Conservation (phyloP, 306 rosid genomes). For the Acacia melanoxylon region DNA sequence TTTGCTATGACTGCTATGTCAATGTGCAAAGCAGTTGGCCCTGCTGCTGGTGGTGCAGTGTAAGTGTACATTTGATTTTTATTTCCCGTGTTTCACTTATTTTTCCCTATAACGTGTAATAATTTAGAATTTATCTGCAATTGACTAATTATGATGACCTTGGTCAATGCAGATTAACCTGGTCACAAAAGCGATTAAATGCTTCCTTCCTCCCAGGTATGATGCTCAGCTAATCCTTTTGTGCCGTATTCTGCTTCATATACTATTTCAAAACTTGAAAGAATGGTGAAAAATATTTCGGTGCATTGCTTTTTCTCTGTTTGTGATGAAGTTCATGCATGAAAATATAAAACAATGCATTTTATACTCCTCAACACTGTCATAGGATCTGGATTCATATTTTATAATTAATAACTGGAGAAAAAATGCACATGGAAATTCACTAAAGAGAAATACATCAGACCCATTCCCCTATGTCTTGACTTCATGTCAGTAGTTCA, state of each 20-base stretch:
- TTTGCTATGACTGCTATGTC: constrained; percentile 81
- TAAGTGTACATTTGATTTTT: constrained; percentile 37
- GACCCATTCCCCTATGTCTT: neutral
- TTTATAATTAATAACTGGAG: neutral
- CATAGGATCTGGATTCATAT: neutral
- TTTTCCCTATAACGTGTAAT: neutral
- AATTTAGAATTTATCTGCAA: neutral
- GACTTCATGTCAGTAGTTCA: neutral
- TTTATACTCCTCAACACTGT: neutral
- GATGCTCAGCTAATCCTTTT: neutral
- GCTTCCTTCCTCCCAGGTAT: neutral
- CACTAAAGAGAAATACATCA: neutral
- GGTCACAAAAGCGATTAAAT: neutral
- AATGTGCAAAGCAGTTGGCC: constrained; percentile 81
- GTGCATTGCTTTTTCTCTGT: neutral
- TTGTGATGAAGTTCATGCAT: neutral
- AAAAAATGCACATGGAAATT: neutral
- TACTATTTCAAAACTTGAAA: neutral
- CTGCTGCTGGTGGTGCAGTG: constrained; percentile 83
- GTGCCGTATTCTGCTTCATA: neutral
- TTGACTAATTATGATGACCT: neutral
- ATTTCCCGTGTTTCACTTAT: neutral
- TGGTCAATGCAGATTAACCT: neutral
- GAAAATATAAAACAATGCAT: too few species aligned
- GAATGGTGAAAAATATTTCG: neutral